Percentiles rank a stretch among this genome's conserved stretches.
phyloP scores from a whole-genome alignment of 345 rosid species.

The Hibiscus mutabilis region DNA sequence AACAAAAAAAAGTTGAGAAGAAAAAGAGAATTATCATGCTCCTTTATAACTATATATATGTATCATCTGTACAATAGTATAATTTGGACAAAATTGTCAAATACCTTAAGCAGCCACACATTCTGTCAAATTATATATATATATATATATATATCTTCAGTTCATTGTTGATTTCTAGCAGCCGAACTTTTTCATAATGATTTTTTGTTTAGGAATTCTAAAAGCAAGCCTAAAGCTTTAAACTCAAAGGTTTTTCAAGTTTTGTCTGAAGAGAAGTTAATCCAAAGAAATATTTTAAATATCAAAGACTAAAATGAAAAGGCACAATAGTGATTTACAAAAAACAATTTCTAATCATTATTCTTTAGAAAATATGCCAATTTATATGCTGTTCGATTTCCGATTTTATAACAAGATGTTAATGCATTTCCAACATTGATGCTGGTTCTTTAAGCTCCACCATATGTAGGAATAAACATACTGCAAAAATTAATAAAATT shows the following conservation, averaged over 20 bases:
- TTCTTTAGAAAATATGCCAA: not conserved
- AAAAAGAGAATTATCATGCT: not conserved
- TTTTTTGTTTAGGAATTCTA: not conserved
- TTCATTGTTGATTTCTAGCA: not conserved
- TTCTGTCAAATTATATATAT: not conserved
- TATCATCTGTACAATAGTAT: not conserved
- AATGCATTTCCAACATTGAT: not conserved
- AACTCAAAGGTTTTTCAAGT: not conserved
- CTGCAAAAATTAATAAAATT: not conserved
- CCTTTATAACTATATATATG: not conserved
- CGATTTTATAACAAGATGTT: not conserved
- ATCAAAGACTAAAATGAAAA: not conserved
- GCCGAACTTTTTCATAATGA: not conserved
- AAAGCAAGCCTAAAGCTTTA: not conserved
- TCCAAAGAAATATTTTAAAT: not conserved
- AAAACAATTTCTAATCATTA: not conserved
- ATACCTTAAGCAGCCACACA: not conserved
- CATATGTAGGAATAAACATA: not conserved
- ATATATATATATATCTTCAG: not conserved
- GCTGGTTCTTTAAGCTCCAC: not conserved
- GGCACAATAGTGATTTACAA: not conserved
- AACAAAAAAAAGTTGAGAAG: not conserved
- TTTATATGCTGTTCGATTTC: not conserved
- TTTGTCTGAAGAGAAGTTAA: not conserved
- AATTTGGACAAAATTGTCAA: not conserved